These are phyloP conservation scores for Phytophthora fragariaefolia DNA, from an alignment of 352 stramenopile species.

Conservation along the genomic window DNA sequence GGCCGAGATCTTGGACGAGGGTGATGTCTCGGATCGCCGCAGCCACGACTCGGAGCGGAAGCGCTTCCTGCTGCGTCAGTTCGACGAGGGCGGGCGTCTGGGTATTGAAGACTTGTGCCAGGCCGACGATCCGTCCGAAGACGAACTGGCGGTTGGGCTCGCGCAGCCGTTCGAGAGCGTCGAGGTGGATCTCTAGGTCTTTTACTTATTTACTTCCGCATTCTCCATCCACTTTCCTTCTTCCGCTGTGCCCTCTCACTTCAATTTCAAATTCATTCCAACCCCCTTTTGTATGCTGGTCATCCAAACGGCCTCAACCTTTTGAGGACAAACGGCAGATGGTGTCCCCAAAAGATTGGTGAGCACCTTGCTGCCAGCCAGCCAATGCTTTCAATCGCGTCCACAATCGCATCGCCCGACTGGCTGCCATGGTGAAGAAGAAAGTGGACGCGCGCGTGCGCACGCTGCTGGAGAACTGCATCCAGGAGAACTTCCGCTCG, in stretches of 20 bases:
- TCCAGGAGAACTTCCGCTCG: conserved; percentile 96
- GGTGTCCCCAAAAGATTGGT: not conserved
- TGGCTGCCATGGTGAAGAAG: conserved; percentile 96
- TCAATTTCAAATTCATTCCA: not conserved
- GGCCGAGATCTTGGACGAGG: conserved; percentile 97
- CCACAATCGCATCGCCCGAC: conserved; percentile 16
- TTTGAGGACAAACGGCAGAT: not conserved
- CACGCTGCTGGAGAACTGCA: conserved; percentile 97
- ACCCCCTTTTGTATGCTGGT: not conserved
- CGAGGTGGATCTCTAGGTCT: conserved; percentile 7
- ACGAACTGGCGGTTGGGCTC: conserved; percentile 33
- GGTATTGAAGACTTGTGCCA: conserved; percentile 50
- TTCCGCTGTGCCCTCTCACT: too few relatives aligned
- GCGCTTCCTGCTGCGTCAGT: conserved; percentile 53
- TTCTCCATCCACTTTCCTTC: too few relatives aligned
- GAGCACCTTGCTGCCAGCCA: conserved; percentile 1
- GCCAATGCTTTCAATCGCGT: conserved; percentile 29
- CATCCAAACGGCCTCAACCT: not conserved
- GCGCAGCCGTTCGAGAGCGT: not conserved
- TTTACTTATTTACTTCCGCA: conserved; percentile 3
- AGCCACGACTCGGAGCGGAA: conserved; percentile 54
- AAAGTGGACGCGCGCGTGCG: conserved; percentile 98
- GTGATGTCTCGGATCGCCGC: conserved; percentile 66
- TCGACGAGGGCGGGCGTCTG: conserved; percentile 54
- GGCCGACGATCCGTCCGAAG: conserved; percentile 47